phyloP scores from a whole-genome alignment of 345 rosid species.

The Eucalyptus cloeziana region DNA sequence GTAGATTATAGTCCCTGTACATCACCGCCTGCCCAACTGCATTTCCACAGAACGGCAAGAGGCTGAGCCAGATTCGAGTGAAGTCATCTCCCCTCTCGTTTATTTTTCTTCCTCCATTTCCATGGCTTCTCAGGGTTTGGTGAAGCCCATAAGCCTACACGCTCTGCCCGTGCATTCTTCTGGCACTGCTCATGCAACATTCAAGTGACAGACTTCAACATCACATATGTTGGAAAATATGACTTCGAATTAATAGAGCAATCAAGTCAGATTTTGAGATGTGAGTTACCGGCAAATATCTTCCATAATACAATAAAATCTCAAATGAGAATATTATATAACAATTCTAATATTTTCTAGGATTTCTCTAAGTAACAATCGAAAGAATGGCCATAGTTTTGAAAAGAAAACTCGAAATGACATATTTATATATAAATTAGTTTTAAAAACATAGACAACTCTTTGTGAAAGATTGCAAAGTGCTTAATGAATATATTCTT shows the following conservation, averaged over 20 bases:
- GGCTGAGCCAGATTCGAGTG: neutral
- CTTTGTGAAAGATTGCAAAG: too few species aligned
- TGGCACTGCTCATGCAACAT: slow-evolving; percentile 46
- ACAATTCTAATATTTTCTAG: accelerated
- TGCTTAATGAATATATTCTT: accelerated
- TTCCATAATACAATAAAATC: too few species aligned
- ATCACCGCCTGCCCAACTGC: neutral
- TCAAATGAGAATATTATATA: too few species aligned
- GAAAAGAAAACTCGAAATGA: too few species aligned
- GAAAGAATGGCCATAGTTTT: too few species aligned
- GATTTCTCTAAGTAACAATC: accelerated
- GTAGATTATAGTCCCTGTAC: neutral
- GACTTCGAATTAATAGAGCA: too few species aligned
- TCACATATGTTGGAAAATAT: neutral
- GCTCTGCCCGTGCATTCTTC: slow-evolving; percentile 48
- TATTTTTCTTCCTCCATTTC: slow-evolving; percentile 70
- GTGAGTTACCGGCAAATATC: accelerated
- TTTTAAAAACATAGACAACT: too few species aligned
- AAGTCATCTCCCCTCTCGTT: slow-evolving; percentile 7
- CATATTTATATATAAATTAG: too few species aligned
- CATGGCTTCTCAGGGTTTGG: slow-evolving; percentile 76
- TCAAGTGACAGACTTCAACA: neutral
- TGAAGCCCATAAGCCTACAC: slow-evolving; percentile 72
- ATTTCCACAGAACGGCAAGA: neutral
- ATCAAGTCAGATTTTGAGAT: accelerated